Conservation (phyloP, 2,329 filamentous ascomycete genomes). For the Cladophialophora exuberans region DNA sequence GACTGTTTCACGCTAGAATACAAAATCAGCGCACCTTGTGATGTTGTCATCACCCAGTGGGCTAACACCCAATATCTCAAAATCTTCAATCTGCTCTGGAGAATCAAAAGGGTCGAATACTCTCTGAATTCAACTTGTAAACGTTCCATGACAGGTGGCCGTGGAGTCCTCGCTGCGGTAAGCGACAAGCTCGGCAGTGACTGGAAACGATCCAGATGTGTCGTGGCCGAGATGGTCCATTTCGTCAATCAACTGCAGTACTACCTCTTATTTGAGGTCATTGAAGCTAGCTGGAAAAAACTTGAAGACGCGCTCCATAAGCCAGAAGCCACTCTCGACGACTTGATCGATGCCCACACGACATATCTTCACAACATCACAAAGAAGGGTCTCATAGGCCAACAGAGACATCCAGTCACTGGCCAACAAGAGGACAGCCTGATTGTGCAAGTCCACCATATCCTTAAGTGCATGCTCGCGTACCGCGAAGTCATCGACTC, state of each 20-base stretch:
- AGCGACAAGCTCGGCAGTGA: conserved; percentile 73
- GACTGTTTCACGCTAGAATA: conserved; percentile 99
- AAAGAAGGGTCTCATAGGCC: conserved; percentile 89
- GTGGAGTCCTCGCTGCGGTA: conserved; percentile 82
- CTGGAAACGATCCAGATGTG: conserved; percentile 88
- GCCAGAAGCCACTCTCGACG: conserved; percentile 89
- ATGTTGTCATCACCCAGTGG: conserved; percentile 96
- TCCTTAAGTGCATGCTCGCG: conserved; percentile 88
- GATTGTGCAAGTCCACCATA: conserved; percentile 86
- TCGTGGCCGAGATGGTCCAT: conserved; percentile 96
- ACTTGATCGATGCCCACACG: conserved; percentile 88
- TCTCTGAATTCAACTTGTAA: conserved; percentile 89
- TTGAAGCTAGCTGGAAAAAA: conserved; percentile 93
- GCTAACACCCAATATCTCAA: conserved; percentile 96
- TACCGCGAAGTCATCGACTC: conserved; percentile 94
- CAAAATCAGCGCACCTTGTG: conserved; percentile 93
- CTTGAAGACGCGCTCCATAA: conserved; percentile 80
- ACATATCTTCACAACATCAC: conserved; percentile 93
- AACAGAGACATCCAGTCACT: conserved; percentile 52
- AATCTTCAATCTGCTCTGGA: conserved; percentile 98
- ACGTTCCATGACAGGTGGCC: conserved; percentile 90
- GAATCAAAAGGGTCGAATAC: conserved; percentile 96
- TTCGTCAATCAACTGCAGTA: conserved; percentile 97
- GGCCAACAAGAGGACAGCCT: conserved; percentile 73
- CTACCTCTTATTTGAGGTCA: conserved; percentile 98